A percentile compares a stretch with the other conserved stretches of the same genome.
Conservation (phyloP, 768 basidiomycete genomes). For the Russula olivacea region DNA sequence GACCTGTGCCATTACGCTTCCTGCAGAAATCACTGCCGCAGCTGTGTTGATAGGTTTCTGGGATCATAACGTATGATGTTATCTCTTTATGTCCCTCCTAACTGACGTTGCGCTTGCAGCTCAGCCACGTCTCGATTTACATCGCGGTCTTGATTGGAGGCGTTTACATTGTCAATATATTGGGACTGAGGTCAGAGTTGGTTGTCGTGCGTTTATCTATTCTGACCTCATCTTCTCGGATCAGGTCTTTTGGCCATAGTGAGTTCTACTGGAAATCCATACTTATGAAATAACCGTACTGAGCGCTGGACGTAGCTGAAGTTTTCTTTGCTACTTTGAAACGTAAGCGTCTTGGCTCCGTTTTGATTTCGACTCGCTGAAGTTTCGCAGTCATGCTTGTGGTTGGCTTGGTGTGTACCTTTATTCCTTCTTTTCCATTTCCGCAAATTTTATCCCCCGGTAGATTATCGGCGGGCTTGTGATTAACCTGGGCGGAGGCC, state of each 20-base stretch:
- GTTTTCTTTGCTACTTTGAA: conserved; percentile 24
- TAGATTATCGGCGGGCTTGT: conserved; percentile 24
- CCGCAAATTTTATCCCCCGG: neutral
- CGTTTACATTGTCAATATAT: conserved; percentile 17
- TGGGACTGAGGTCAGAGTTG: conserved; percentile 15
- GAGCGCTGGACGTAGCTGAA: conserved; percentile 14
- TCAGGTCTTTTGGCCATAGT: conserved; percentile 23
- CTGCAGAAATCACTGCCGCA: conserved; percentile 24
- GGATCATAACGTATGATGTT: conserved; percentile 20
- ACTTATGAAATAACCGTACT: neutral
- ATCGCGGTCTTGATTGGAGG: conserved; percentile 17
- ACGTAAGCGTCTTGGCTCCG: conserved; percentile 6
- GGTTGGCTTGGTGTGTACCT: conserved; percentile 16
- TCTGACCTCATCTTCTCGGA: neutral
- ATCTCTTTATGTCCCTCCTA: neutral
- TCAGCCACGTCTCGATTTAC: conserved; percentile 19
- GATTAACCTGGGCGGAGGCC: conserved; percentile 24
- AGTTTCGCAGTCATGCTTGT: conserved; percentile 23
- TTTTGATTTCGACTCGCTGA: neutral
- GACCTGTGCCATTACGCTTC: conserved; percentile 24
- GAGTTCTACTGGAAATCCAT: neutral
- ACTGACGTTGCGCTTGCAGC: neutral
- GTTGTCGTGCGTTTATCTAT: no score
- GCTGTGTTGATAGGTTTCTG: conserved; percentile 21
- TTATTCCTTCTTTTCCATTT: neutral